phyloP scores from a whole-genome alignment of 1,139 yeast genomes.

The Zygosaccharomyces sapae region DNA sequence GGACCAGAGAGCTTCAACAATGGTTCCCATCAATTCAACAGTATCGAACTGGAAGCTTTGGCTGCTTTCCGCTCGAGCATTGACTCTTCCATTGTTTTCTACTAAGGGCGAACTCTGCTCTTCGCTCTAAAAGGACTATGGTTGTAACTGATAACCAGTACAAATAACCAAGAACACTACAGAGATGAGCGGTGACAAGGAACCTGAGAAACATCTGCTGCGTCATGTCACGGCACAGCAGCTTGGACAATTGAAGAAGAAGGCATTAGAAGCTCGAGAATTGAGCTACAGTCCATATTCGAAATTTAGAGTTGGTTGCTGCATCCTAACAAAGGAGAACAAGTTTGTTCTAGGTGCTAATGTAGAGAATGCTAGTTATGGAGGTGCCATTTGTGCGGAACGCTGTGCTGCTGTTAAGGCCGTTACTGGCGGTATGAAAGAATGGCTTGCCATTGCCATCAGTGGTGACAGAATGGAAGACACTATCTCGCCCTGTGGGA shows the following conservation, averaged over 20 bases:
- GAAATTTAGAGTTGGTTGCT: slow-evolving; percentile 82
- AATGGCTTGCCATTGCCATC: slow-evolving; percentile 42
- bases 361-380: slow-evolving; percentile 89
- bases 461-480: slow-evolving; percentile 62
- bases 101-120: too few relatives aligned
- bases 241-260: slow-evolving; percentile 31
- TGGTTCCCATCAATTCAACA: not conserved
- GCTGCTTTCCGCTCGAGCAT: too few relatives aligned
- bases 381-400: slow-evolving; percentile 89
- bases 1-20: not conserved
- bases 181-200: not conserved
- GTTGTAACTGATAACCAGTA: not conserved
- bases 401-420: slow-evolving; percentile 72
- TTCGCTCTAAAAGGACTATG: too few relatives aligned
- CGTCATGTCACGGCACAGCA: slow-evolving; percentile 33
- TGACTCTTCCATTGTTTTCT: too few relatives aligned
- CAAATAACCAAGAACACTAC: not conserved
- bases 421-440: slow-evolving; percentile 39
- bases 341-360: slow-evolving; percentile 68
- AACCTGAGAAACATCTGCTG: slow-evolving; percentile 2
- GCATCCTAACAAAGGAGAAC: slow-evolving; percentile 52
- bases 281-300: slow-evolving; percentile 79
- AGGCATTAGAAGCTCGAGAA: slow-evolving; percentile 45
- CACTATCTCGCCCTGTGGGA: slow-evolving; percentile 85
- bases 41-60: too few relatives aligned